Conservation (phyloP, 345 rosid genomes). For the Salix exigua region DNA sequence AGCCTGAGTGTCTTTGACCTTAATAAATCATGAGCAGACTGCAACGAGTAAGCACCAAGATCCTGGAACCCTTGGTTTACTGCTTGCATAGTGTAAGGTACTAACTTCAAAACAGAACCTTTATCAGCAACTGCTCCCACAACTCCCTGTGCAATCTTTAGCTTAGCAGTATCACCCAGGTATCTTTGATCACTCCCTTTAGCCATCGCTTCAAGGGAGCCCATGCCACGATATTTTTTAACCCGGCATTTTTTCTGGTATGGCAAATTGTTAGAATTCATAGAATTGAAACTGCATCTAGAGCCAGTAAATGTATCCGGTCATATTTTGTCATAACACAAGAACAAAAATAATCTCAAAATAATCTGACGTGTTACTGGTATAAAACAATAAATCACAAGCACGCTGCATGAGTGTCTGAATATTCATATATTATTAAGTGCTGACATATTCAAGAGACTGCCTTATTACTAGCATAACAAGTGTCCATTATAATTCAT, state of each 20-base stretch:
- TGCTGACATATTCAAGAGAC: background rate
- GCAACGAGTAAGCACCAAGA: constrained; percentile 77
- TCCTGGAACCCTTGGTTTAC: constrained; percentile 98
- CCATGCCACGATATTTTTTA: constrained; percentile 94
- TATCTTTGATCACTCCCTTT: constrained; percentile 94
- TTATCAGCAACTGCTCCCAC: constrained; percentile 94
- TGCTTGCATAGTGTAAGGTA: constrained; percentile 94
- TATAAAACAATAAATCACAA: background rate
- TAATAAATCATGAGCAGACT: constrained; percentile 69
- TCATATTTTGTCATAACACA: background rate
- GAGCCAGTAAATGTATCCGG: background rate
- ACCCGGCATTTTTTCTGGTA: constrained; percentile 55
- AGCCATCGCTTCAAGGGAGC: constrained; percentile 95
- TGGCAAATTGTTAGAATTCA: constrained; percentile 2
- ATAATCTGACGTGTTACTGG: background rate
- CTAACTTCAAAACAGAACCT: constrained; percentile 77
- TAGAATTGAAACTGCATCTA: background rate
- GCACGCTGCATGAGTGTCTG: background rate
- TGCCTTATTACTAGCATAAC: background rate
- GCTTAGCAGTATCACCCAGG: constrained; percentile 71
- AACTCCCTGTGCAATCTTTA: constrained; percentile 98
- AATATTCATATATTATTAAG: background rate
- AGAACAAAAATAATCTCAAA: background rate
- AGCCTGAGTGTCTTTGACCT: constrained; percentile 69
- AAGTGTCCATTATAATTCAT: background rate